These are phyloP conservation scores for Mikania micrantha DNA, from an alignment of 129 eudicot genomes.

Conservation along the genomic window DNA sequence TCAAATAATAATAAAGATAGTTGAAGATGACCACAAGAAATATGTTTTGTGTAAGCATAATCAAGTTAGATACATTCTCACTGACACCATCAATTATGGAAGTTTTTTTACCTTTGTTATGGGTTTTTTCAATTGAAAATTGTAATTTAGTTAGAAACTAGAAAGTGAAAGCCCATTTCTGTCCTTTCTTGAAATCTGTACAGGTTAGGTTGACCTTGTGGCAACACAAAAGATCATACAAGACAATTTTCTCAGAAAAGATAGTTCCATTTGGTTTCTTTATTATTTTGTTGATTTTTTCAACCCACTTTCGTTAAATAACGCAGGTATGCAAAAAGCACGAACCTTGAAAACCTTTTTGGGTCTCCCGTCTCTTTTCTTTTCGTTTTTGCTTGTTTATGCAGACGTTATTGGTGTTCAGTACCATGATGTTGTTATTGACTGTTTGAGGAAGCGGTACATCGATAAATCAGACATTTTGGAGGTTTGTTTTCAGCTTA, in stretches of 20 bases:
- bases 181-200: constrained; percentile 45
- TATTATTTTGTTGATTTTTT: not conserved
- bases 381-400: not conserved
- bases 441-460: not conserved
- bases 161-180: constrained; percentile 43
- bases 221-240: constrained; percentile 44
- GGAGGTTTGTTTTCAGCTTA: constrained; percentile 15
- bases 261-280: constrained; percentile 8
- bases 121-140: constrained; percentile 28
- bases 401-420: constrained; percentile 15
- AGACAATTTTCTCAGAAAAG: constrained; percentile 17
- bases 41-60: constrained; percentile 12
- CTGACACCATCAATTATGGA: constrained; percentile 14
- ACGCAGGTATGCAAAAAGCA: not conserved
- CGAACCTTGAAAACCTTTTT: constrained; percentile 6
- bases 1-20: not conserved
- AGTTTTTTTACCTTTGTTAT: constrained; percentile 20
- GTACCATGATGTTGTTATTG: constrained; percentile 18
- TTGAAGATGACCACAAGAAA: constrained; percentile 22
- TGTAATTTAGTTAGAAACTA: constrained; percentile 67
- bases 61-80: constrained; percentile 22
- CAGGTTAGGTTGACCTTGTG: constrained; percentile 47
- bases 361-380: not conserved
- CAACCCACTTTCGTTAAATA: not conserved
- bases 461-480: not conserved